Evolutionary conservation across 768 basidiomycete genomes (phyloP).

Genomic region (Crassisporium funariophilum): DNA sequence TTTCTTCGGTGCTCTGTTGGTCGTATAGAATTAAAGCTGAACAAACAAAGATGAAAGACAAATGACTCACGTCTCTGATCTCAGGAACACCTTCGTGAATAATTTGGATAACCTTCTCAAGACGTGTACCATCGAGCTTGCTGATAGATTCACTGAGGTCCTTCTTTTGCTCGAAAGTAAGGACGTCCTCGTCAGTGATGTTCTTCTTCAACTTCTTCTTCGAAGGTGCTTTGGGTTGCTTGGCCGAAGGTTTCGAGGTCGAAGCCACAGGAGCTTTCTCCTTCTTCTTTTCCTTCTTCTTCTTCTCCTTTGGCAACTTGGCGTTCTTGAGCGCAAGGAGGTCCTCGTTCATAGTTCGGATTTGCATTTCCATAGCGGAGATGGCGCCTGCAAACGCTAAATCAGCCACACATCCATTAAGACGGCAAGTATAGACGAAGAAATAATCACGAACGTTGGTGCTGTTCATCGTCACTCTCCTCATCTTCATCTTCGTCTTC

Average conservation of each 20-base stretch:
- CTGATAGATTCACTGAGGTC: constrained; percentile 94
- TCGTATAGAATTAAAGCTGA: constrained; percentile 14
- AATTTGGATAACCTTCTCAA: constrained; percentile 92
- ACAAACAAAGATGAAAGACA: constrained; percentile 13
- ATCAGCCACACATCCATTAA: constrained; percentile 20
- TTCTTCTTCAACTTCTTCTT: constrained; percentile 73
- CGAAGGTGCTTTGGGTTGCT: constrained; percentile 47
- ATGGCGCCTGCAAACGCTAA: constrained; percentile 57
- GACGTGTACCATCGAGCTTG: constrained; percentile 76
- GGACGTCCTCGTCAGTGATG: constrained; percentile 73
- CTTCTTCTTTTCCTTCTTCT: constrained; percentile 67
- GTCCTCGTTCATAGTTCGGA: constrained; percentile 74
- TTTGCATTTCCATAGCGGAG: constrained; percentile 77
- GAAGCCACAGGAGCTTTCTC: constrained; percentile 58
- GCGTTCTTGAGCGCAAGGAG: constrained; percentile 62
- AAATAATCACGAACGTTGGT: constrained; percentile 54
- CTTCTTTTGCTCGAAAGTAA: constrained; percentile 97
- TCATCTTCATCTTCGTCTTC: constrained; percentile 62
- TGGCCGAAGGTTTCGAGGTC: constrained; percentile 61
- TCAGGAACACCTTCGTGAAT: constrained; percentile 94
- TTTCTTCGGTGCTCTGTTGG: constrained; percentile 89
- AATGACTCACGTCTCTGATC: constrained; percentile 81
- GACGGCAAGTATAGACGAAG: constrained; percentile 13
- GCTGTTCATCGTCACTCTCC: constrained; percentile 61
- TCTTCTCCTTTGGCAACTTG: constrained; percentile 62